phyloP scores from a whole-genome alignment of 73 alveolate species.

The Tetrahymena malaccensis region DNA sequence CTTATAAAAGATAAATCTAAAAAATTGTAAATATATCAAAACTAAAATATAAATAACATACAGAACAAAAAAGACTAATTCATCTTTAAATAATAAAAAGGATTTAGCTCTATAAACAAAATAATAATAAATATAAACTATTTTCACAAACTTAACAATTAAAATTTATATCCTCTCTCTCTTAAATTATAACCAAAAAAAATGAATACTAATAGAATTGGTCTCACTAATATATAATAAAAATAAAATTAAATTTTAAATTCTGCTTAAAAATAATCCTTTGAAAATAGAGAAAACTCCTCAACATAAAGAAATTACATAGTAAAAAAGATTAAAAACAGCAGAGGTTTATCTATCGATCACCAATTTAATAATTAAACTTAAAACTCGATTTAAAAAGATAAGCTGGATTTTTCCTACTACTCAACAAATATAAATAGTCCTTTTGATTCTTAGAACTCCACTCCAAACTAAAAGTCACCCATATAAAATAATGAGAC shows the following conservation, averaged over 20 bases:
- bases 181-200: neutral
- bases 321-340: neutral
- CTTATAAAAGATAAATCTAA: neutral
- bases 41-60: neutral
- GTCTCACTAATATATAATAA: neutral
- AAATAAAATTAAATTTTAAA: no score
- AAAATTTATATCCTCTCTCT: no score
- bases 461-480: neutral
- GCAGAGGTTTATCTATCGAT: neutral
- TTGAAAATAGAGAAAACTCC: neutral
- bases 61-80: no score
- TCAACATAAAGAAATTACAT: neutral
- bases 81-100: neutral
- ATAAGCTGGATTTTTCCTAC: neutral
- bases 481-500: neutral
- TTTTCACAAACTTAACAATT: no score
- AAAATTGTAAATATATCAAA: no score
- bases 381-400: neutral
- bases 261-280: neutral
- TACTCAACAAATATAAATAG: neutral
- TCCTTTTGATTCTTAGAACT: neutral
- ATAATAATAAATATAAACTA: no score
- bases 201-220: neutral
- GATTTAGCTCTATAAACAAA: no score
- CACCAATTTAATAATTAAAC: neutral